Conservation (phyloP, 208 protist species). For the Leishmania tropica region DNA sequence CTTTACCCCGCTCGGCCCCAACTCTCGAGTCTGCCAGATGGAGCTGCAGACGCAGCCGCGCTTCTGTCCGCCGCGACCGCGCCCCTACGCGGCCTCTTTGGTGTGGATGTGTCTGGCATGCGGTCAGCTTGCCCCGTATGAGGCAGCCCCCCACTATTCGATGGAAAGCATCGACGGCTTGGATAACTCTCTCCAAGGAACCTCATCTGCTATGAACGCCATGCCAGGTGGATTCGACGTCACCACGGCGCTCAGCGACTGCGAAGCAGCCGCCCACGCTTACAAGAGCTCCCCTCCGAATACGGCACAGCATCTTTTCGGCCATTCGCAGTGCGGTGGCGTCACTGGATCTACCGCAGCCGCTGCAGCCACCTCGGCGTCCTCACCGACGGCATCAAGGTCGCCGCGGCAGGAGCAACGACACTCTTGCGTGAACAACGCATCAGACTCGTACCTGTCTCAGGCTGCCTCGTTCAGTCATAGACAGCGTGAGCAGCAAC, state of each 20-base stretch:
- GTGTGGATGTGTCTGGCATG: slow-evolving; percentile 45
- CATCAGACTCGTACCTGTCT: slow-evolving; percentile 19
- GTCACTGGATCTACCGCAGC: neutral
- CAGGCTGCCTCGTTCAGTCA: slow-evolving; percentile 7
- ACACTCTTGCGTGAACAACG: slow-evolving; percentile 15
- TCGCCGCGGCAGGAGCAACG: neutral
- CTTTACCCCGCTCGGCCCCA: neutral
- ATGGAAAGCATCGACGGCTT: slow-evolving; percentile 6
- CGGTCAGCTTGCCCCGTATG: slow-evolving; percentile 25
- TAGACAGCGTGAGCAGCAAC: neutral
- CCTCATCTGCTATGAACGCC: neutral
- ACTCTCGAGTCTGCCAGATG: neutral
- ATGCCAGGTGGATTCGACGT: neutral
- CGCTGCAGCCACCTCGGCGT: neutral
- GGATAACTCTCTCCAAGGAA: neutral
- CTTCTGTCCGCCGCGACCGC: neutral
- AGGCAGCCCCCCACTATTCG: neutral
- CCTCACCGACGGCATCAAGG: neutral
- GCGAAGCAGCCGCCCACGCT: neutral
- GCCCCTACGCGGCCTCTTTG: slow-evolving; percentile 4
- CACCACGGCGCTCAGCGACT: neutral
- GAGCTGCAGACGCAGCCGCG: neutral
- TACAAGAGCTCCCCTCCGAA: neutral
- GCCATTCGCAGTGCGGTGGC: neutral
- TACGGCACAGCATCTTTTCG: neutral